Evolutionary conservation across 352 stramenopile genomes (phyloP).

Genomic region (Thraustochytrium striatum): DNA sequence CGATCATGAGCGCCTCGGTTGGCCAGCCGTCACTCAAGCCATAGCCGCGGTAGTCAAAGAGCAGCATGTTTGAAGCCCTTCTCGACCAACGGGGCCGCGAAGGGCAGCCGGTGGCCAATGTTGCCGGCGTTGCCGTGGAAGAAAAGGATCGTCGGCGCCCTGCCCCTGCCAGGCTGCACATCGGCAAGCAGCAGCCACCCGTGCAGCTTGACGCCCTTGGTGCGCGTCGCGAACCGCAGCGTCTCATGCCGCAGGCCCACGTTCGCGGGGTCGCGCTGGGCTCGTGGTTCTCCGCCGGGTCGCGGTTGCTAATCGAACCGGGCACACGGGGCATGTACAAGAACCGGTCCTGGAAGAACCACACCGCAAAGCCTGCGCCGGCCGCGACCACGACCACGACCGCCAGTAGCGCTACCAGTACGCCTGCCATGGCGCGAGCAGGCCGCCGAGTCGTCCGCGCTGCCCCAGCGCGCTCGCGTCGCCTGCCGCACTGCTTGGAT

Average conservation of each 20-base stretch:
- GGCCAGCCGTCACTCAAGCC: constrained; percentile 50
- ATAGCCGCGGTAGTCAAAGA: constrained; percentile 63
- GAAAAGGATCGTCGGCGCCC: constrained; percentile 56
- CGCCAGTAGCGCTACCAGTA: neutral
- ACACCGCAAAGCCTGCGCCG: neutral
- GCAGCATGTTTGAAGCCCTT: constrained; percentile 55
- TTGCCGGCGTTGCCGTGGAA: constrained; percentile 63
- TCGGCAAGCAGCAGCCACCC: constrained; percentile 33
- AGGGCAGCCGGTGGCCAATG: constrained; percentile 57
- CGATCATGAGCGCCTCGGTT: constrained; percentile 53
- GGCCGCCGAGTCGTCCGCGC: neutral
- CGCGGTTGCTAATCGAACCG: neutral
- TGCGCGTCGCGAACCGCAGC: neutral
- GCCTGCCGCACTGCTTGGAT: too few relatives aligned
- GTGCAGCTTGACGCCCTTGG: constrained; percentile 15
- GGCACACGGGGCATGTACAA: constrained; percentile 37
- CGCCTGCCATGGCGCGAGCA: neutral
- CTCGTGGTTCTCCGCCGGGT: constrained; percentile 19
- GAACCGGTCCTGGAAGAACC: constrained; percentile 8
- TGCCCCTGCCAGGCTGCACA: neutral
- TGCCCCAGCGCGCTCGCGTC: neutral
- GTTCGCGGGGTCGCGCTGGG: neutral
- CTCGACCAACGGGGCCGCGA: constrained; percentile 48
- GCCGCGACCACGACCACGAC: neutral
- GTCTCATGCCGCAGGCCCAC: constrained; percentile 2